A percentile compares a stretch with the other conserved stretches of the same genome.
These are phyloP conservation scores for Penicillium cinerascens DNA, from an alignment of 495 filamentous ascomycete species.

Conservation along the genomic window DNA sequence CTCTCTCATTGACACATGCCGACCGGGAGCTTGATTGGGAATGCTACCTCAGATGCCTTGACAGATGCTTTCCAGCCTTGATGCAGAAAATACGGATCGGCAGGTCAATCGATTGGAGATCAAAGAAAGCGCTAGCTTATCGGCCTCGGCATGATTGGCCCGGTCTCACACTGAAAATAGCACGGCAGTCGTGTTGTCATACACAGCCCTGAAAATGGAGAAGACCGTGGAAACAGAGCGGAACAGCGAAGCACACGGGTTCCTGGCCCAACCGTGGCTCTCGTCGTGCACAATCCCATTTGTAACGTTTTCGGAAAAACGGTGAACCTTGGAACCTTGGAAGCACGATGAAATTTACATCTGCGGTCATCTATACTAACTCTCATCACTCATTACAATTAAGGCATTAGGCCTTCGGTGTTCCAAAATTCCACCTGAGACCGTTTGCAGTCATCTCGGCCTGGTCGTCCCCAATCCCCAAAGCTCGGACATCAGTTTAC, in stretches of 20 bases:
- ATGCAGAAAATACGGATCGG: not conserved
- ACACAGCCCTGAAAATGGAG: not conserved
- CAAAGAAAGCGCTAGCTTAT: not conserved
- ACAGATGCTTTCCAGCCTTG: not conserved
- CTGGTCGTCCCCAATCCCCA: no score
- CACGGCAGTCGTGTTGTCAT: slow-evolving; percentile 18
- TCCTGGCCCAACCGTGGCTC: not conserved
- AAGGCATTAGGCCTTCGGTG: no score
- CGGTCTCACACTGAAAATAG: slow-evolving; percentile 22
- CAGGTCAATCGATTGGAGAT: not conserved
- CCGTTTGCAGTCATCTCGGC: not conserved
- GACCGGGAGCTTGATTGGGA: not conserved
- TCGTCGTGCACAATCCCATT: not conserved
- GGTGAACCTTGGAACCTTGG: not conserved
- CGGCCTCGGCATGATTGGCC: slow-evolving; percentile 9
- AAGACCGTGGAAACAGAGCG: not conserved
- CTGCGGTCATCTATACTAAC: not conserved
- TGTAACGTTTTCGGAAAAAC: not conserved
- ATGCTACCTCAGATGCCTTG: not conserved
- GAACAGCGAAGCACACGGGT: not conserved
- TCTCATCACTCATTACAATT: not conserved
- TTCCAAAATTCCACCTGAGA: not conserved
- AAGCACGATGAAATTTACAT: not conserved
- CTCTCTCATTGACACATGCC: slow-evolving; percentile 1
- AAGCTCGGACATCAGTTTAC: no score